These are phyloP conservation scores for Acacia confusa DNA, from an alignment of 306 rosid species.

Conservation along the genomic window DNA sequence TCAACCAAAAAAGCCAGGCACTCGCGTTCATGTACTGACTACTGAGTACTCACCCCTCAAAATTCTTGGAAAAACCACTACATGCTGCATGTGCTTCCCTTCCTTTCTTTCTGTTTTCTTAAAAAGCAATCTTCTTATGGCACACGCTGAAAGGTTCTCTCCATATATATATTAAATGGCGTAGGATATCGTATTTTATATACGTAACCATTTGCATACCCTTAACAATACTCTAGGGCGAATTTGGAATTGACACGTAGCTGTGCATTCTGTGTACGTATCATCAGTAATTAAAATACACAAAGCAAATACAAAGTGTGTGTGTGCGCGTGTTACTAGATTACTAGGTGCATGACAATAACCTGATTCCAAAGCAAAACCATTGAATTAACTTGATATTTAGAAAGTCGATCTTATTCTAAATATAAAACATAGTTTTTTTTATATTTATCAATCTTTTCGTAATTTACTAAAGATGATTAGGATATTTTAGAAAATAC, in stretches of 20 bases:
- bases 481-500: too few relatives aligned
- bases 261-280: neutral
- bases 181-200: neutral
- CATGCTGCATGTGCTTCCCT: neutral
- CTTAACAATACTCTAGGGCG: neutral
- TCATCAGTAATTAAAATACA: too few relatives aligned
- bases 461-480: too few relatives aligned
- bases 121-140: neutral
- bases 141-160: neutral
- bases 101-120: neutral
- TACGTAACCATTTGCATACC: neutral
- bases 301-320: too few relatives aligned
- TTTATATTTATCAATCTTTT: too few relatives aligned
- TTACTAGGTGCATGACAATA: too few relatives aligned
- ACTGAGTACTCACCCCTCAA: neutral
- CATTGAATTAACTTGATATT: too few relatives aligned
- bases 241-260: neutral
- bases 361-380: too few relatives aligned
- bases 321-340: too few relatives aligned
- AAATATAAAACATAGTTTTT: too few relatives aligned
- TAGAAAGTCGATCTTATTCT: too few relatives aligned
- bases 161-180: neutral
- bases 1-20: neutral
- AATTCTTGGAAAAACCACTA: neutral
- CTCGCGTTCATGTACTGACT: neutral